Base-by-base conservation (phyloP, 768 basidiomycete genomes). In the Mycena amicta region DNA sequence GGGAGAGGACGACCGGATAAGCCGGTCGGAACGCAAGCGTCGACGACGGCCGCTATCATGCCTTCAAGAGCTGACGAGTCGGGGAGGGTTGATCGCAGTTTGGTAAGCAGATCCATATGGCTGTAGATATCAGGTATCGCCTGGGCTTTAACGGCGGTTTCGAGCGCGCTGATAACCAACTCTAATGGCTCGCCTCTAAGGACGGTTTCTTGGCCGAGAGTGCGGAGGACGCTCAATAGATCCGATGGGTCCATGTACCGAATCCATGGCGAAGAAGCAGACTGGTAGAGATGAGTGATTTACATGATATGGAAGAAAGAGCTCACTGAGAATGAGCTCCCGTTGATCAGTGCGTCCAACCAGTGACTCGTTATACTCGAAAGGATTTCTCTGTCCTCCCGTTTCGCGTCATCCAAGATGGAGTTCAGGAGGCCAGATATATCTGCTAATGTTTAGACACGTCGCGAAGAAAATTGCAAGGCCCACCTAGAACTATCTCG, bases 181-280 rank as follows among this genome's bases (percentile, higher is more conserved):
- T 76, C 71, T 28, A 82, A 59, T 1, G 79, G 45, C 16, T 67
- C 65, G 26, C 55, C 30, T 18, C 63, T 54, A 22, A 56, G 22
- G 22, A 62, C 60, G 3, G 55, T 52, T 39, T 56, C 47, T 5
- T 51, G 43, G 20, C 64, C 62, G 50, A 81, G 60, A 5, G 71
- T 56, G 61, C 83, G 80, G 12, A 91, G 65, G 5, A 83, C 70
- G 4, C 68, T 61, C 3, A 83, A 70, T 2, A 85, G 67, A 16
- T 78, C 77, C 2, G 71, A 62, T 2, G 70, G 65, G 4, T 73
- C 67, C 63, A 88, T 77, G 64, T 81, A 88, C 39, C 73, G 76
- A 41, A 88, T 73, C 90, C 90, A 92, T 15, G 80, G 59, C 2
- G 71, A 62, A 3, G 72, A 70, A 15, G 50, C 65, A 55, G 43